Evolutionary conservation across 148 eudicot genomes (phyloP), one percentile per base, ranked within the genome.

Genomic region (Vaccinium vitisidaea): DNA sequence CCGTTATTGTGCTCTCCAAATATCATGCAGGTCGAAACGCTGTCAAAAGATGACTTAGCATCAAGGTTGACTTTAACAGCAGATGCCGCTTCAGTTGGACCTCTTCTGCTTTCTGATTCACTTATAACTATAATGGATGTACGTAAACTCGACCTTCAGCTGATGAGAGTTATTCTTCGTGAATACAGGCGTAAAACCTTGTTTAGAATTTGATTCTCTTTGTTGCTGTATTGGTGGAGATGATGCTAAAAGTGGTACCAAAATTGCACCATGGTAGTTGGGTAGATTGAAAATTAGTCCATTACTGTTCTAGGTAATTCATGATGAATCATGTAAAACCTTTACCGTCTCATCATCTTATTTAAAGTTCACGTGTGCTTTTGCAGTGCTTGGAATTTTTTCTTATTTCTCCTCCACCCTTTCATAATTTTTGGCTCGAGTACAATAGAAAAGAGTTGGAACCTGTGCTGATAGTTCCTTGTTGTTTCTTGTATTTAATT

Each of bases 111-210:
- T 36, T 87, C 98, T 32, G 99, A 96, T 84, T 89, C 94, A 73
- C 88, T 82, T 83, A 87, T 96, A 73, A 95, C 99, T 43, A 83
- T 96, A 80, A 95, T 96, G 90, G 99, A 96, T 91, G 99, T 96
- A 94, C 70, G 98, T 53, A 63, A 58, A 71, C 77, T 69, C 39
- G 46, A 39, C 56, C 73, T 53, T 36, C n/a, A 54, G 52, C 36
- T 16, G 30, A 32, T 61, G 32, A 6, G 48, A 6, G 5, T 53
- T 48, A 30, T 30, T 50, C 50, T 18, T 48, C 61, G 16, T 18
- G 14, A 27, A 52, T 67, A 14, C 25, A 10, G 13, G n/a, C 10
- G 21, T 50, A 58, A 23, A 32, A 32, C 14, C n/a, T 18, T 69
- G 18, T 15, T 49, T 67, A 15, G 67, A 30, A 79, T 13, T 30